Conservation (phyloP, 345 rosid species). For the Brassica cretica region DNA sequence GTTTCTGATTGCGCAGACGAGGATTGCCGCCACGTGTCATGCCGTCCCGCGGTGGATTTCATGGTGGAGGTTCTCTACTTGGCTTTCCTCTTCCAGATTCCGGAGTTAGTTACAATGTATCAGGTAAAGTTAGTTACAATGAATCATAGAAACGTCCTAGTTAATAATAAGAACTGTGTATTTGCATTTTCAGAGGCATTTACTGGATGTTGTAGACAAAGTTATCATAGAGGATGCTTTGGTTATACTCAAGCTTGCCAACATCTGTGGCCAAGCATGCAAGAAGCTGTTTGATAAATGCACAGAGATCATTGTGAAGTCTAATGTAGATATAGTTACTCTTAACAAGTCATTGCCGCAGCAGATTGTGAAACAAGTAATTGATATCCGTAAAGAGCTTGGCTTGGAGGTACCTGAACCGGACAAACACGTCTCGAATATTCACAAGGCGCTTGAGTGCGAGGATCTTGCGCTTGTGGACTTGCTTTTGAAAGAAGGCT, state of each 20-base stretch:
- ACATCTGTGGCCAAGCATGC: slow-evolving; percentile 55
- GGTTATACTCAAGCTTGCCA: slow-evolving; percentile 60
- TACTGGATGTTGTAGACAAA: slow-evolving; percentile 62
- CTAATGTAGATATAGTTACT: slow-evolving; percentile 57
- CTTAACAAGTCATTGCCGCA: slow-evolving; percentile 67
- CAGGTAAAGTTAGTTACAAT: slow-evolving; percentile 40
- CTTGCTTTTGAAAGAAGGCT: slow-evolving; percentile 62
- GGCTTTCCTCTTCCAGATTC: slow-evolving; percentile 59
- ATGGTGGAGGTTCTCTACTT: slow-evolving; percentile 69
- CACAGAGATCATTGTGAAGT: slow-evolving; percentile 52
- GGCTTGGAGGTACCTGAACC: slow-evolving; percentile 40
- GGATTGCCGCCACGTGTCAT: slow-evolving; percentile 63
- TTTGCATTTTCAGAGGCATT: slow-evolving; percentile 53
- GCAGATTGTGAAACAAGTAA: slow-evolving; percentile 48
- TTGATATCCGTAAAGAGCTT: slow-evolving; percentile 45
- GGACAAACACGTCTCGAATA: slow-evolving; percentile 61
- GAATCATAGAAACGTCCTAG: background rate
- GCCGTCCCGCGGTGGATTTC: slow-evolving; percentile 72
- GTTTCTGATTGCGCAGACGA: slow-evolving; percentile 74
- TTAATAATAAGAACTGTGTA: background rate
- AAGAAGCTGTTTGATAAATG: slow-evolving; percentile 51
- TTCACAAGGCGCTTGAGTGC: slow-evolving; percentile 74
- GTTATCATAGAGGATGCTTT: slow-evolving; percentile 59
- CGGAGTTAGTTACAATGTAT: slow-evolving; percentile 67
- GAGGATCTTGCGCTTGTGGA: slow-evolving; percentile 72